Percentiles rank a stretch among this genome's conserved stretches.
Evolutionary conservation across 495 filamentous ascomycete genomes (phyloP).

Genomic region (Evansstolkia leycettana): DNA sequence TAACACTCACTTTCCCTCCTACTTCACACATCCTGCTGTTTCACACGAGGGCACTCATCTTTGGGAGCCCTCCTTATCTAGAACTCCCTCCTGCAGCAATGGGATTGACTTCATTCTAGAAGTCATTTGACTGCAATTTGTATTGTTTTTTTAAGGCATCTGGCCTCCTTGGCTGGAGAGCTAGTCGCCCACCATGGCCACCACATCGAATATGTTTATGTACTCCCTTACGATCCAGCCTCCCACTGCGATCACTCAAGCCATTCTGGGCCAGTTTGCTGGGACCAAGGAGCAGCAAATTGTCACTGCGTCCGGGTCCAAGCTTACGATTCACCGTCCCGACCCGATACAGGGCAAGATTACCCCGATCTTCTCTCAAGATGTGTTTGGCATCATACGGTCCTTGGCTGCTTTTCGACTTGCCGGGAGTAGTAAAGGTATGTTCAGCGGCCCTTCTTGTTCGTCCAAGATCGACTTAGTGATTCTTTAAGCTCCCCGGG

Average conservation of each 20-base stretch:
- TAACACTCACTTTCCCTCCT: not conserved
- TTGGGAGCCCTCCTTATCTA: conserved; percentile 16
- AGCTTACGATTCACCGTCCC: conserved; percentile 75
- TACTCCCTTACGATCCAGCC: conserved; percentile 92
- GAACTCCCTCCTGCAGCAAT: conserved; percentile 22
- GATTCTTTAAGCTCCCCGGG: conserved; percentile 69
- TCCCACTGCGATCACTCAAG: conserved; percentile 77
- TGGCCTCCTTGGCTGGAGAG: conserved; percentile 5
- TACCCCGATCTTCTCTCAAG: conserved; percentile 71
- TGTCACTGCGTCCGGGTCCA: conserved; percentile 82
- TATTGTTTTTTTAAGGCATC: conserved; percentile 9
- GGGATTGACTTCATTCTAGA: conserved; percentile 25
- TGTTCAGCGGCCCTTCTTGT: conserved; percentile 38
- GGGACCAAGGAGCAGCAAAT: conserved; percentile 96
- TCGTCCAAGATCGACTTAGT: conserved; percentile 71
- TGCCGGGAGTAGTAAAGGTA: conserved; percentile 94
- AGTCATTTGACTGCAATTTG: conserved; percentile 22
- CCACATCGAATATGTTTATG: conserved; percentile 94
- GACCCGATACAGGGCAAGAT: conserved; percentile 79
- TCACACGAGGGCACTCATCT: conserved; percentile 12
- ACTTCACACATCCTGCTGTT: not conserved
- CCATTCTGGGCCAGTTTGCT: conserved; percentile 85
- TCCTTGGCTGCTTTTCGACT: conserved; percentile 77
- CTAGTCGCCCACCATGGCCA: conserved; percentile 63
- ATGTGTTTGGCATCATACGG: conserved; percentile 92